Evolutionary conservation across 257 asterid genomes (phyloP).

Genomic region (Phtheirospermum japonicum): DNA sequence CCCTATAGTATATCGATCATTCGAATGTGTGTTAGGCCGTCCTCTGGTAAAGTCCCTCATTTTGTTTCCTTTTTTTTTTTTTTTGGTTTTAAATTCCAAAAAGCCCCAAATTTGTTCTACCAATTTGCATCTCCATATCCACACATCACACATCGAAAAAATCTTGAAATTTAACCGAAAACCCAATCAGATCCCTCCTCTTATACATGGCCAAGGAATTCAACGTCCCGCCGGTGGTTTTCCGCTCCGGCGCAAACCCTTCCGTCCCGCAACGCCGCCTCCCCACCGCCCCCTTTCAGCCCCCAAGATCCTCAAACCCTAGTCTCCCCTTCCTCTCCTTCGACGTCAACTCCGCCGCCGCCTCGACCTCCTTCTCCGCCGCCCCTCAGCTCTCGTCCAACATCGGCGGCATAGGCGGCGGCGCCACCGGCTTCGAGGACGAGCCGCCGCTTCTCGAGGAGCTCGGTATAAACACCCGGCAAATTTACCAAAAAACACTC

Average conservation of each 20-base stretch:
- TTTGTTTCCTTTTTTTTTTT: too few relatives aligned
- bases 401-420: constrained; percentile 43
- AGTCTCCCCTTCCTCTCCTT: constrained; percentile 83
- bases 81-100: too few relatives aligned
- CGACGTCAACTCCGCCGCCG: constrained; percentile 69
- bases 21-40: too few relatives aligned
- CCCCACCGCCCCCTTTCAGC: constrained; percentile 90
- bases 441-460: constrained; percentile 93
- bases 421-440: constrained; percentile 60
- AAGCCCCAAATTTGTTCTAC: too few relatives aligned
- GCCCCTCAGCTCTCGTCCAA: constrained; percentile 56
- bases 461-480: constrained; percentile 86
- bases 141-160: too few relatives aligned
- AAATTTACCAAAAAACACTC: constrained; percentile 77
- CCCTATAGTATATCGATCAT: too few relatives aligned
- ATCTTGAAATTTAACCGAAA: too few relatives aligned
- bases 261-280: constrained; percentile 62
- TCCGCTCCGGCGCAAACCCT: constrained; percentile 74
- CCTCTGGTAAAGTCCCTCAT: too few relatives aligned
- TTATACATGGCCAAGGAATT: constrained; percentile 70
- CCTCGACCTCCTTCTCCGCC: constrained; percentile 69
- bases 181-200: constrained; percentile 31
- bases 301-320: constrained; percentile 62
- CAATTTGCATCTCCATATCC: too few relatives aligned
- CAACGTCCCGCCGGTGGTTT: constrained; percentile 76